Conservation (phyloP, 2,329 filamentous ascomycete genomes). For the Hypocreales sp. region DNA sequence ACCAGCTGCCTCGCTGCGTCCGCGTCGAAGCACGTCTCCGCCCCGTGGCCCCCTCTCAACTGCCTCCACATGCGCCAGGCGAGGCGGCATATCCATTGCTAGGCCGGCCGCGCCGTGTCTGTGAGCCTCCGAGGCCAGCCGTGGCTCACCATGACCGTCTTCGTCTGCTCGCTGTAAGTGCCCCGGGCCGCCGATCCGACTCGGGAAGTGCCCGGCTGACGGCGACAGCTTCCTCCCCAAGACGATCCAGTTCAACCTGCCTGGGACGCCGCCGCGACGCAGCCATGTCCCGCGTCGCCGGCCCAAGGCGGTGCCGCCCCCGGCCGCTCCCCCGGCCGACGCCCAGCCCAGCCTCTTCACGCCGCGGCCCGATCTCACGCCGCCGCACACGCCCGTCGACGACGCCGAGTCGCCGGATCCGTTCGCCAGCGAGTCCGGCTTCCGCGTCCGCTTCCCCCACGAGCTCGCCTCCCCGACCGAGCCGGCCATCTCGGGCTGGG, state of each 20-base stretch:
- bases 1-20: no score
- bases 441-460: constrained; percentile 38
- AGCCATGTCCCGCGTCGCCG: constrained; percentile 14
- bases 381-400: constrained; percentile 37
- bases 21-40: no score
- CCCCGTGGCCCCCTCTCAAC: no score
- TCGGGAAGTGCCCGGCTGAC: no score
- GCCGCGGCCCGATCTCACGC: constrained; percentile 31
- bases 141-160: constrained; percentile 23
- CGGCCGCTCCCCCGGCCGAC: constrained; percentile 13
- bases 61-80: no score
- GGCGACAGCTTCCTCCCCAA: constrained; percentile 68
- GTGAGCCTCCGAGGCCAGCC: no score
- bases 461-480: constrained; percentile 52
- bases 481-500: constrained; percentile 64
- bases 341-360: constrained; percentile 38
- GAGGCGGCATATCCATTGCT: no score
- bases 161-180: constrained; percentile 24
- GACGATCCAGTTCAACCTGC: constrained; percentile 73
- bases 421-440: constrained; percentile 42
- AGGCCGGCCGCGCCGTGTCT: no score
- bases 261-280: constrained; percentile 30
- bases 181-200: no score
- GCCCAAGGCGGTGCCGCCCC: constrained; percentile 11
- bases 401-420: constrained; percentile 28